Conservation (phyloP, 2,329 filamentous ascomycete species). For the Colletotrichum simmondsii region DNA sequence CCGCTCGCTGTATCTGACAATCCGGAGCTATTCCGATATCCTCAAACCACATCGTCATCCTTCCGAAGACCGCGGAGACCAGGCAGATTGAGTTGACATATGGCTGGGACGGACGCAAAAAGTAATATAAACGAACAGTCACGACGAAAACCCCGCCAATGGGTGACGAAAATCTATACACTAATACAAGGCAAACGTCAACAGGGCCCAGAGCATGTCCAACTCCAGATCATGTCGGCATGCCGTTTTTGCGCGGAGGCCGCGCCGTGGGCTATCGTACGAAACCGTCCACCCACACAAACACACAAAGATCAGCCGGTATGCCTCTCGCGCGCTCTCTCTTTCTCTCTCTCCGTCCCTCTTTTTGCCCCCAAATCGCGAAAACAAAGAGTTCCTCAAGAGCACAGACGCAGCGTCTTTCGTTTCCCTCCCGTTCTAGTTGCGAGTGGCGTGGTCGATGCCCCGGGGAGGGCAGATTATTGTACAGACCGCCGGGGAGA, state of each 20-base stretch:
- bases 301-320: slow-evolving; percentile 19
- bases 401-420: slow-evolving; percentile 22
- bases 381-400: slow-evolving; percentile 9
- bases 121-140: neutral
- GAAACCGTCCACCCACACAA: slow-evolving; percentile 22
- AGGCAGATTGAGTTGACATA: neutral
- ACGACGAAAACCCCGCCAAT: neutral
- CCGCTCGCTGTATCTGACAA: neutral
- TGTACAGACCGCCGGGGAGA: slow-evolving; percentile 35
- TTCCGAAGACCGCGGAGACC: too few relatives aligned
- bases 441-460: slow-evolving; percentile 34
- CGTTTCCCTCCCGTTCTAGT: slow-evolving; percentile 15
- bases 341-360: neutral
- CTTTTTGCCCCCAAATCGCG: slow-evolving; percentile 3
- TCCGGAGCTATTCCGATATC: neutral
- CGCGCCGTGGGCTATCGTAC: slow-evolving; percentile 26
- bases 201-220: slow-evolving; percentile 17
- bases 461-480: slow-evolving; percentile 23
- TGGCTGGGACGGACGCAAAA: too few relatives aligned
- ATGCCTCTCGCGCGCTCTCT: neutral
- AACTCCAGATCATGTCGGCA: slow-evolving; percentile 37
- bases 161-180: slow-evolving; percentile 46
- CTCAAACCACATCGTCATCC: too few relatives aligned
- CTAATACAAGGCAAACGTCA: slow-evolving; percentile 44
- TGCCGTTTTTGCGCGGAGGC: slow-evolving; percentile 27